A percentile compares a stretch with the other conserved stretches of the same genome.
These are phyloP conservation scores for Suillus discolor DNA, from an alignment of 768 basidiomycete species.

Conservation along the genomic window DNA sequence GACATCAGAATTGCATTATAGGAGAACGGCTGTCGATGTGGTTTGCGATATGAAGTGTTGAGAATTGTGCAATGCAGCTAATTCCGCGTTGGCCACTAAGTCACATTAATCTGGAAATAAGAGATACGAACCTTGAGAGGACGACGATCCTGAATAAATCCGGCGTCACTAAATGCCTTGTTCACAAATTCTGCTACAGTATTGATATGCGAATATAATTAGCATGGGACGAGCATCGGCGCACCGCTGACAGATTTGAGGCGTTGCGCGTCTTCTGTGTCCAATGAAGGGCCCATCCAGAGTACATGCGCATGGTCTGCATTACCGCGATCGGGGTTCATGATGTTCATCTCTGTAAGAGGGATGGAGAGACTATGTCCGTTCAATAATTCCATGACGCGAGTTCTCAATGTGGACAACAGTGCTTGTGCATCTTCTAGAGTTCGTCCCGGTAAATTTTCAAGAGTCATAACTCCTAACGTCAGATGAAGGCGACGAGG, in stretches of 20 bases:
- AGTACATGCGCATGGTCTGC: conserved; percentile 53
- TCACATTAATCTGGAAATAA: not conserved
- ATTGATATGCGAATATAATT: conserved; percentile 11
- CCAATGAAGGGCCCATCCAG: conserved; percentile 50
- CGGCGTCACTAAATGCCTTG: conserved; percentile 40
- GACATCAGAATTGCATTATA: conserved; percentile 39
- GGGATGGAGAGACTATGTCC: conserved; percentile 37
- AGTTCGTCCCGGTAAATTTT: conserved; percentile 31
- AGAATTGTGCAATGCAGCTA: conserved; percentile 54
- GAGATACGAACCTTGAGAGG: conserved; percentile 48
- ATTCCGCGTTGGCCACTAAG: not conserved
- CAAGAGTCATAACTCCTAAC: conserved; percentile 71
- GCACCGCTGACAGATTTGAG: conserved; percentile 39
- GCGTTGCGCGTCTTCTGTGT: conserved; percentile 31
- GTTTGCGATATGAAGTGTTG: conserved; percentile 49
- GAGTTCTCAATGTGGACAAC: conserved; percentile 38
- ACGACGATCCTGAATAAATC: conserved; percentile 48
- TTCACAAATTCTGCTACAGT: conserved; percentile 42
- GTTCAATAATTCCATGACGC: conserved; percentile 44
- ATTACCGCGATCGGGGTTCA: conserved; percentile 42
- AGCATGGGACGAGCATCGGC: conserved; percentile 9
- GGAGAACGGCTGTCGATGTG: conserved; percentile 45
- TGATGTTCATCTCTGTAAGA: conserved; percentile 52
- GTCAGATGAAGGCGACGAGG: conserved; percentile 69
- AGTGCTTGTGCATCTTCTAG: conserved; percentile 46